These are phyloP conservation scores for Mayamaea pseudoterrestris DNA, from an alignment of 108 stramenopile genomes.

Conservation along the genomic window DNA sequence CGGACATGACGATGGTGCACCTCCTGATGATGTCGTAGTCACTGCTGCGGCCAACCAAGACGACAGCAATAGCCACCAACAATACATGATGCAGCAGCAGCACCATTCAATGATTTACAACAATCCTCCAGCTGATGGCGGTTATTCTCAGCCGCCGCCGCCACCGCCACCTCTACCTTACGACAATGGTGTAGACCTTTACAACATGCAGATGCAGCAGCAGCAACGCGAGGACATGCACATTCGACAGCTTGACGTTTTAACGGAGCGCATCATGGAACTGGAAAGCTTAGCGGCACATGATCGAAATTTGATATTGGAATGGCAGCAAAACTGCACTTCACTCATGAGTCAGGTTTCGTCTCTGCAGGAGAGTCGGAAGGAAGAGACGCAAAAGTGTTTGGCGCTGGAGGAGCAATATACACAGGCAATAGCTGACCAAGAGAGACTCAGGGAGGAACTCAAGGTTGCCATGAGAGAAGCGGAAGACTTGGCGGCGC, in stretches of 20 bases:
- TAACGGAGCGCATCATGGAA: slow-evolving; percentile 68
- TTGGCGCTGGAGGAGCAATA: slow-evolving; percentile 12
- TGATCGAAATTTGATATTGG: slow-evolving; percentile 40
- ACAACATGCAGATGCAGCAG: slow-evolving; percentile 13
- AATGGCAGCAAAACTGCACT: slow-evolving; percentile 62
- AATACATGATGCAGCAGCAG: neutral
- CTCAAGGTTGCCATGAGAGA: slow-evolving; percentile 30
- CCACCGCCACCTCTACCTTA: slow-evolving; percentile 19
- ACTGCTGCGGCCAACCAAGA: neutral
- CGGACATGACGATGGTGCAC: neutral
- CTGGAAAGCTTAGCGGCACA: slow-evolving; percentile 34
- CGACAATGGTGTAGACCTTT: slow-evolving; percentile 26
- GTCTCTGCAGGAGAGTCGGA: slow-evolving; percentile 28
- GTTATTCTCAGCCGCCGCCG: slow-evolving; percentile 20
- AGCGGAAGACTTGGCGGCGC: slow-evolving; percentile 37
- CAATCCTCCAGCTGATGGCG: slow-evolving; percentile 4
- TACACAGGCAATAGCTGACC: slow-evolving; percentile 5
- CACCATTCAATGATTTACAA: too few species aligned
- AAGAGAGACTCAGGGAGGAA: slow-evolving; percentile 9
- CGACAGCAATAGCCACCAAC: slow-evolving; percentile 2
- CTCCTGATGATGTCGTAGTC: neutral
- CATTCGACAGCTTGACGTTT: slow-evolving; percentile 40
- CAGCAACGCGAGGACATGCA: slow-evolving; percentile 40
- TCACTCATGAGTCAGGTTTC: slow-evolving; percentile 20
- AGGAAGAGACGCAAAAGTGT: slow-evolving; percentile 33